Evolutionary conservation across 192 early-diverging fungal species (phyloP), one percentile per base, ranked within the genome.

Genomic region (Coemansia furcata): DNA sequence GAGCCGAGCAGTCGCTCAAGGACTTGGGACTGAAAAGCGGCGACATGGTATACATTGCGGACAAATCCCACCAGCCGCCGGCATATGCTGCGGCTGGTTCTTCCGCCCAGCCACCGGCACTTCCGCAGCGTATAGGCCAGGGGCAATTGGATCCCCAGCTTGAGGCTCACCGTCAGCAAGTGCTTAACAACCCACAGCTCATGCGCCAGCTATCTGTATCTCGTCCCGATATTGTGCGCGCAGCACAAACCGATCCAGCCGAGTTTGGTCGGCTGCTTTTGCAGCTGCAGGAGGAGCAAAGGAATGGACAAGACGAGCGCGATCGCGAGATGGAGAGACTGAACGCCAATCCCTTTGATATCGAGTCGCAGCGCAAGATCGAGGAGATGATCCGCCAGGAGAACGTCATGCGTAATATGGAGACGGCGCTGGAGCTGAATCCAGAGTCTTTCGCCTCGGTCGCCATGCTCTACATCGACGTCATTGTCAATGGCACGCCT

Each of bases 381-480:
- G 97, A 97, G 74, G 91, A 95, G 67, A 88, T 86, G 36, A 99
- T 99, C 65, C 72, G 89, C 66, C 83, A 91, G 72, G 85, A 92
- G 59, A 95, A 95, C 67, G 87, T 98, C 36, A 82, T 86, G 33
- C 85, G 88, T 42, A 97, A 95, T 73, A 80, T 89, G 79, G 88
- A 92, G 65, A 87, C 85, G 8, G 95, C 97, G 9, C 88, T 99
- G 83, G 97, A 99, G 71, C 86, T 91, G 72, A 91, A 95, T 66
- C 97, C 97, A 6, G 96, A 99, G 76, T 88, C 92, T 5, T 99
- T 99, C 86, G 95, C 91, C 17, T 77, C 87, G 72, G 91, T 96
- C 12, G 87, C 90, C 1, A 94, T 96, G 89, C 87, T 99, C 26
- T 99, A 97, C 76, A 91, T 99, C 29, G 77, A 91, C 68, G 88